Evolutionary conservation across 2,329 filamentous ascomycete species (phyloP), one percentile per base, ranked within the genome.

Genomic region (Penicillium sumatraense): DNA sequence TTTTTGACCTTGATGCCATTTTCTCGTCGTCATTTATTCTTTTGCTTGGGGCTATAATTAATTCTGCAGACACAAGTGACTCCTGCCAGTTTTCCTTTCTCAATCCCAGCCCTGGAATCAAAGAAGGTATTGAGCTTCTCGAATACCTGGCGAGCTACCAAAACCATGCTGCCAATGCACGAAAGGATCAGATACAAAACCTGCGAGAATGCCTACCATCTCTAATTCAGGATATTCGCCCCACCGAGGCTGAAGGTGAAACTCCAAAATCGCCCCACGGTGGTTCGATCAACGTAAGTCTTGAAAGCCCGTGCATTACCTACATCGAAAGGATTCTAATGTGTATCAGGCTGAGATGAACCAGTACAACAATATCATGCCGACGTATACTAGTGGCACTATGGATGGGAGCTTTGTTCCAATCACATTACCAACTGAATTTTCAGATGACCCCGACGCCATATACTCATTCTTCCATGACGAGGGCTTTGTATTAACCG

Each of bases 1-100:
- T 53, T 20, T 53, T 53, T 26, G 51, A 53, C n/a, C 35, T 53
- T 26, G 51, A 53, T 13, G 3, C 51, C 9, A 49, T 36, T 16
- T 53, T 53, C 16, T 53, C 51, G 4, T 40, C 51, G 1, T 44
- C 36, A 3, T 53, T 53, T 11, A 48, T 53, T 18, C 24, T 53
- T 33, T 20, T 53, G 2, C 31, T 53, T 8, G 44, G 33, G 11
- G 26, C 35, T 14, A 52, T 52, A 5, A 47, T 56, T 5, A 24
- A 41, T 31, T 31, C 51, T 9, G 35, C 51, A n/a, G 26, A 38
- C 7, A 35, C 16, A 21, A 29, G 21, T 8, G n/a, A 36, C 2
- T 41, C 29, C 2, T 16, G 29, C 13, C 10, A 38, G 18, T 16
- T 45, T 6, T 7, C 41, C n/a, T 40, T 26, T 24, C 14, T 52